Base-by-base conservation (phyloP, 2,329 filamentous ascomycete genomes). In the Myotisia sp. region DNA sequence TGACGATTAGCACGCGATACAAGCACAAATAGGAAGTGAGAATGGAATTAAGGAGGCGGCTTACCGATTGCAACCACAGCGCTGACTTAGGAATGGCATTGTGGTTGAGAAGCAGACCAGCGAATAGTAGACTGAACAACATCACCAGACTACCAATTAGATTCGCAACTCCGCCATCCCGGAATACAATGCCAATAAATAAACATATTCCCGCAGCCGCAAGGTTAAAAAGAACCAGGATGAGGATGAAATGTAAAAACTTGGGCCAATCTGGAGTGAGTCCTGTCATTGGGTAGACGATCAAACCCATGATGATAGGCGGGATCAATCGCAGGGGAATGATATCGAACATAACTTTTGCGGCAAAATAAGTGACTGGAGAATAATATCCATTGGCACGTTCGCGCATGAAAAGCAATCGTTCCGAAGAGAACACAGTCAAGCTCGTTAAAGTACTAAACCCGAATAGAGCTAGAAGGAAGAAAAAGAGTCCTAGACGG, bases 281-380 rank as follows among this genome's bases (percentile, higher is more conserved):
- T 2, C 90, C 90, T 0, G 86, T 93, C 90, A 98, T 98, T 1
- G 90, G 90, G 54, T 98, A 98, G 14, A 98, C 75, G 42, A 98
- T 95, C 19, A 83, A 75, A 10, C 87, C 90, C 71, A 95, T 90
- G 39, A 98, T 78, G 41, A 95, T 79, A 1, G 90, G 90, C 4
- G 90, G 90, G 30, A 98, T 79, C 37, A 98, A 77, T 31, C 90
- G 75, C n/a, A 98, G 67, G 3, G 90, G 90, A 8, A 98, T 70
- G 44, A 98, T 87, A 53, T 98, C 90, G 53, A 98, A 95, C n/a
- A 93, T 62, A n/a, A 95, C 81, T 62, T 98, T 98, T 48, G 86
- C 79, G 0, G 80, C 68, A 53, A 95, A 98, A 60, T 98, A 98
- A 0, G 87, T 92, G 33, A 92, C 68, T 0, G 90, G 90, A 1